phyloP scores from a whole-genome alignment of 1,284 basidiomycete species.

The Chalciporus sp. region DNA sequence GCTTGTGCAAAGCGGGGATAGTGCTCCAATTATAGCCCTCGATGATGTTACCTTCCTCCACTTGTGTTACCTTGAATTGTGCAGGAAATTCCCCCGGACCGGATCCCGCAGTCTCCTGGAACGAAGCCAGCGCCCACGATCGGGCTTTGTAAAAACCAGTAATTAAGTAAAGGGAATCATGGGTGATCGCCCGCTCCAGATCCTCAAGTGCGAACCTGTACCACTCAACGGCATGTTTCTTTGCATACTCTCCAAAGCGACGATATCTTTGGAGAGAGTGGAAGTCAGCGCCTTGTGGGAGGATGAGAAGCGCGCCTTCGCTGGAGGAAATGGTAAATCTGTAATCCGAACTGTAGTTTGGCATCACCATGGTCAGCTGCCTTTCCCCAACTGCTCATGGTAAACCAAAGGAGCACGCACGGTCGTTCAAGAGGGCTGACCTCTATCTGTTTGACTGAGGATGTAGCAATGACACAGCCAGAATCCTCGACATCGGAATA shows the following conservation, averaged over 20 bases:
- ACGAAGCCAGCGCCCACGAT: not conserved
- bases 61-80: no score
- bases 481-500: not conserved
- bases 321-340: not conserved
- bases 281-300: not conserved
- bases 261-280: not conserved
- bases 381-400: no score
- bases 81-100: not conserved
- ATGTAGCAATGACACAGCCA: not conserved
- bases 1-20: constrained; percentile 5
- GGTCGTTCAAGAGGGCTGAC: not conserved
- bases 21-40: constrained; percentile 6
- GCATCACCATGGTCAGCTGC: no score
- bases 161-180: not conserved
- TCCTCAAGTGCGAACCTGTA: not conserved
- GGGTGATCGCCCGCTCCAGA: not conserved
- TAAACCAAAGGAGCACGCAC: not conserved
- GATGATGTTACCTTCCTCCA: not conserved
- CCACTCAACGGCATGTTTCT: not conserved
- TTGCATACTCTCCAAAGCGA: not conserved
- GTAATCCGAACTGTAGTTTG: no score
- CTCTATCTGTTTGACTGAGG: not conserved
- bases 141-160: constrained; percentile 2
- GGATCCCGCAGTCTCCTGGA: not conserved
- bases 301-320: constrained; percentile 1